A percentile compares a stretch with the other conserved stretches of the same genome.
phyloP scores from a whole-genome alignment of 1,284 basidiomycete species.

The Microbotryum scabiosae region DNA sequence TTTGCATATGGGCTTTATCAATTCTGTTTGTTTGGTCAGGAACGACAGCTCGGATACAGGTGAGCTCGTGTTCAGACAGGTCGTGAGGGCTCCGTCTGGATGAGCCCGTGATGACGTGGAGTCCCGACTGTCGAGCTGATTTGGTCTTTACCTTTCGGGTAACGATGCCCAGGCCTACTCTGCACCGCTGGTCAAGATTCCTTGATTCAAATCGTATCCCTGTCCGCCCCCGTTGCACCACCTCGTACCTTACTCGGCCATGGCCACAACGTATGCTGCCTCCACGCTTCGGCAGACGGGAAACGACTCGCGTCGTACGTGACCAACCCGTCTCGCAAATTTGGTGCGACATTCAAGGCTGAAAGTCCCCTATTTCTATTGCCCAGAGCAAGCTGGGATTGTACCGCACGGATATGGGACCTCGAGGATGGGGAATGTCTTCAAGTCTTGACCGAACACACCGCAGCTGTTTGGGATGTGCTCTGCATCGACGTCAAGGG shows the following conservation, averaged over 20 bases:
- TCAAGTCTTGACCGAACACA: conserved; percentile 71
- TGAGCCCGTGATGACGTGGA: conserved; percentile 4
- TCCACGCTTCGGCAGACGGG: conserved; percentile 61
- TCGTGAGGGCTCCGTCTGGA: conserved; percentile 1
- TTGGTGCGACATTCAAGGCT: too few relatives aligned
- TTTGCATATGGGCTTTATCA: conserved; percentile 61
- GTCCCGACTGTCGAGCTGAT: too few relatives aligned
- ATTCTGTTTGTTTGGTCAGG: conserved; percentile 51
- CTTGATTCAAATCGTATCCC: conserved; percentile 57
- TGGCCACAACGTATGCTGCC: conserved; percentile 80
- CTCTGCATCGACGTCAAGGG: conserved; percentile 64
- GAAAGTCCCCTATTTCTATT: conserved; percentile 40
- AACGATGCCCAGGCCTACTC: conserved; percentile 55
- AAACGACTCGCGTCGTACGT: conserved; percentile 38
- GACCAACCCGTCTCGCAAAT: conserved; percentile 36
- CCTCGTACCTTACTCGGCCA: conserved; percentile 54
- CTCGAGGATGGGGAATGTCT: conserved; percentile 49
- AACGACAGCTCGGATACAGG: background rate
- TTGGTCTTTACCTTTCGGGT: background rate
- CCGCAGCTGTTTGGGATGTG: conserved; percentile 91
- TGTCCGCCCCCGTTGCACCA: conserved; percentile 43
- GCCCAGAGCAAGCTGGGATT: conserved; percentile 92
- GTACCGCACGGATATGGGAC: conserved; percentile 84
- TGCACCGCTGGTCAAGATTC: conserved; percentile 76
- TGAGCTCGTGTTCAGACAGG: background rate